Conservation (phyloP, 2,329 filamentous ascomycete genomes). For the Aspergillus costaricaensis region DNA sequence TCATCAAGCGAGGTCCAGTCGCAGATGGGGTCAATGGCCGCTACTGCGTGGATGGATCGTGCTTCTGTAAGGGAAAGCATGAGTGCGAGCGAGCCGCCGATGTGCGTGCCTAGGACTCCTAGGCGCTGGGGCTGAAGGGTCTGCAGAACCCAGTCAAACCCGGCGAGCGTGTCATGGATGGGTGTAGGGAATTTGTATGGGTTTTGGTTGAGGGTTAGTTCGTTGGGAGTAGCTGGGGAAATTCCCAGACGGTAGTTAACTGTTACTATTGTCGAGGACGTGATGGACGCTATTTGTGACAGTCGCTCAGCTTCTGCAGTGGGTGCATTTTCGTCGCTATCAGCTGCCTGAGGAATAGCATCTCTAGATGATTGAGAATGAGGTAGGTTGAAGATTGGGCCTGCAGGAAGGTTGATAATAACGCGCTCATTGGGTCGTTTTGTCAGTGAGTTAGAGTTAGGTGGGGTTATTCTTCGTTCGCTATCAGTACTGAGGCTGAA, state of each 20-base stretch:
- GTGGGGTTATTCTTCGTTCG: constrained; percentile 25
- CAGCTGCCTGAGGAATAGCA: constrained; percentile 4
- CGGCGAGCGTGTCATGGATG: constrained; percentile 42
- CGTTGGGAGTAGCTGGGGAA: neutral
- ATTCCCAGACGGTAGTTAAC: constrained; percentile 44
- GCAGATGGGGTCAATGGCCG: constrained; percentile 38
- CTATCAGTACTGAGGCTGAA: neutral
- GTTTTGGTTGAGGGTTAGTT: neutral
- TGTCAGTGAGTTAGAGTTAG: neutral
- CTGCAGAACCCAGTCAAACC: constrained; percentile 42
- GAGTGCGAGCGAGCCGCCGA: constrained; percentile 45
- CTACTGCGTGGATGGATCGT: constrained; percentile 34
- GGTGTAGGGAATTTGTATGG: constrained; percentile 38
- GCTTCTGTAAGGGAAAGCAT: constrained; percentile 48
- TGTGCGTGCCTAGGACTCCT: constrained; percentile 36
- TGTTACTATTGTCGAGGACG: constrained; percentile 40
- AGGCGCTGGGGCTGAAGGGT: constrained; percentile 34
- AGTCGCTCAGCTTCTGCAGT: constrained; percentile 5
- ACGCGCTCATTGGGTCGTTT: constrained; percentile 27
- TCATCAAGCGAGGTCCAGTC: constrained; percentile 47
- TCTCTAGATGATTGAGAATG: neutral
- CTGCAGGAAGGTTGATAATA: constrained; percentile 41
- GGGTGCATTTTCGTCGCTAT: neutral
- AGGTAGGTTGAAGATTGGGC: constrained; percentile 30
- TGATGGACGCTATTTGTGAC: constrained; percentile 30